These are phyloP conservation scores for Lepidium aucheri DNA, from an alignment of 345 rosid species.

Conservation along the genomic window DNA sequence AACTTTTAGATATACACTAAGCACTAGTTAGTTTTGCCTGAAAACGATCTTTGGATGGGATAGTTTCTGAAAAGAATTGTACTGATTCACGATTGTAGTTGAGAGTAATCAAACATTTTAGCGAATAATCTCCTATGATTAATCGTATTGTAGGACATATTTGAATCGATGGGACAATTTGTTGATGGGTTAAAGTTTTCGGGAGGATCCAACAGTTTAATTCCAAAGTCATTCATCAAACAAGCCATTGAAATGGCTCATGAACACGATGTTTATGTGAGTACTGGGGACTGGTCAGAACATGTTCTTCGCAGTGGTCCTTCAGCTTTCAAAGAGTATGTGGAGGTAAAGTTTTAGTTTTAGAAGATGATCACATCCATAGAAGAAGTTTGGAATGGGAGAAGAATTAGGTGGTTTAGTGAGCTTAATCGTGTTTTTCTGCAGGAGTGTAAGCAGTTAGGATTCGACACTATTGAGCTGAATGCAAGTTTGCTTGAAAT, in stretches of 20 bases:
- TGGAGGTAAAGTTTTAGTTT: constrained; percentile 40
- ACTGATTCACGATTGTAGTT: background rate
- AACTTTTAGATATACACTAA: no score
- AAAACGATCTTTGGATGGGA: background rate
- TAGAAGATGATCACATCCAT: background rate
- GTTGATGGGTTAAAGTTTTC: constrained; percentile 88
- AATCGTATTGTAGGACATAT: constrained; percentile 49
- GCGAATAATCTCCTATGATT: background rate
- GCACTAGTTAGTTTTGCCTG: background rate
- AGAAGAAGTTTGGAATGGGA: background rate
- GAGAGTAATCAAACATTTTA: background rate
- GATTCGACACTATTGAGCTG: constrained; percentile 80
- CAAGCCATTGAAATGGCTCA: constrained; percentile 69
- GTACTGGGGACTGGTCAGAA: constrained; percentile 92
- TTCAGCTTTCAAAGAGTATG: constrained; percentile 66
- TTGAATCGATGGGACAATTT: constrained; percentile 76
- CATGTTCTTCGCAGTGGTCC: constrained; percentile 64
- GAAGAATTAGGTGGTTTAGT: background rate
- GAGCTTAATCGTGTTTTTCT: background rate
- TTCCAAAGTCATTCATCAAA: constrained; percentile 63
- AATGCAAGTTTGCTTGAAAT: constrained; percentile 69
- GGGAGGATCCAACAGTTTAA: constrained; percentile 75
- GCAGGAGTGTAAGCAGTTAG: constrained; percentile 82
- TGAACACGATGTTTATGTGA: constrained; percentile 73
- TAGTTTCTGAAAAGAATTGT: background rate